phyloP scores from a whole-genome alignment of 75 land plant species.

The Larix kaempferi region DNA sequence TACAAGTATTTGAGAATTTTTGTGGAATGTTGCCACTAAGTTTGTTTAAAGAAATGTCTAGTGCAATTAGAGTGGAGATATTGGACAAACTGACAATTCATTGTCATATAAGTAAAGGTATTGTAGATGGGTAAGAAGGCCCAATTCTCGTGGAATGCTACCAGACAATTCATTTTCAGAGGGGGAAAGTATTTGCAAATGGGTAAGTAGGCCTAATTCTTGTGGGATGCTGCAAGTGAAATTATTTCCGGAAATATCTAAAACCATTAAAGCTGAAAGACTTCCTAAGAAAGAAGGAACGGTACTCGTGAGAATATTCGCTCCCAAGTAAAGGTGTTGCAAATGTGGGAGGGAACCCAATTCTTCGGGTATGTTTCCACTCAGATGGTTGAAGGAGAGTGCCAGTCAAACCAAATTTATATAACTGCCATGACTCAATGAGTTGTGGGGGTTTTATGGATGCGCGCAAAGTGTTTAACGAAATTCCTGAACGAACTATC shows the following conservation, averaged over 20 bases:
- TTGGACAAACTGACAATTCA: too few relatives aligned
- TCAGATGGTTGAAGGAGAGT: slow-evolving; percentile 21
- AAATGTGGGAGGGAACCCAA: slow-evolving; percentile 28
- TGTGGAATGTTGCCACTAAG: too few relatives aligned
- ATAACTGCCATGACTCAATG: too few relatives aligned
- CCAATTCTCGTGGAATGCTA: too few relatives aligned
- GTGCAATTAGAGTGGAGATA: too few relatives aligned
- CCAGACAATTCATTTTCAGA: neutral
- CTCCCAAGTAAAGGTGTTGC: slow-evolving; percentile 37
- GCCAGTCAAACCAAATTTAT: slow-evolving; percentile 23
- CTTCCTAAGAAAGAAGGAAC: slow-evolving; percentile 30
- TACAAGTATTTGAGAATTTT: too few relatives aligned
- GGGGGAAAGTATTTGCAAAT: slow-evolving; percentile 23
- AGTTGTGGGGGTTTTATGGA: neutral
- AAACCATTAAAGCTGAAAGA: slow-evolving; percentile 14
- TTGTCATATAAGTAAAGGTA: too few relatives aligned
- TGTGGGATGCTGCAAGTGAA: slow-evolving; percentile 20
- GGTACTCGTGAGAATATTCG: slow-evolving; percentile 7
- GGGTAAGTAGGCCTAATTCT: slow-evolving; percentile 22
- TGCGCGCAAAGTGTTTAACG: neutral
- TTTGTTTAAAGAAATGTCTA: too few relatives aligned
- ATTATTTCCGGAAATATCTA: slow-evolving; percentile 25
- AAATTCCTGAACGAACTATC: neutral
- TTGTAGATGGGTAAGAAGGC: too few relatives aligned
- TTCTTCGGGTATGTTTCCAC: slow-evolving; percentile 37